phyloP scores from a whole-genome alignment of 805 yeast genomes.

The Schwanniomyces vanrijiae region DNA sequence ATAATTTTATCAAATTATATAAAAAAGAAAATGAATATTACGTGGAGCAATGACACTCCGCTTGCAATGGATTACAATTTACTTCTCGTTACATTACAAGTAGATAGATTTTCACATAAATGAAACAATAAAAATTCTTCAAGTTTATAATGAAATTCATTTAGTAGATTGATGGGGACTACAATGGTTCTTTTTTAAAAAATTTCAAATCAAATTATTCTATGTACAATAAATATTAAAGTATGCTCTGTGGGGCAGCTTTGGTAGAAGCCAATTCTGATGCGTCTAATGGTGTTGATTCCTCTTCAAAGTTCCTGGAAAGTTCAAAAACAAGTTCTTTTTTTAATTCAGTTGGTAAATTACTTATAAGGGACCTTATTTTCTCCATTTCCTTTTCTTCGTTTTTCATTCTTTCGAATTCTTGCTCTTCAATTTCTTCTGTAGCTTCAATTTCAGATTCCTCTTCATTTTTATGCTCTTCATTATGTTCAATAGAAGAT shows the following conservation, averaged over 20 bases:
- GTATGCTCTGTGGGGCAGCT: neutral
- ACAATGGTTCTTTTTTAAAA: neutral
- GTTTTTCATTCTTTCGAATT: slow-evolving; percentile 13
- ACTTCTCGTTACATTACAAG: neutral
- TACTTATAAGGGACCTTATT: slow-evolving; percentile 33
- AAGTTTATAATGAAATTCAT: neutral
- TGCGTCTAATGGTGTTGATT: neutral
- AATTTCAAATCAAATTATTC: neutral
- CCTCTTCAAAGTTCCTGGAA: slow-evolving; percentile 8
- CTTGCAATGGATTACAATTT: neutral
- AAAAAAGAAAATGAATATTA: slow-evolving; percentile 1
- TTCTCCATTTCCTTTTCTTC: slow-evolving; percentile 19
- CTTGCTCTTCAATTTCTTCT: slow-evolving; percentile 16
- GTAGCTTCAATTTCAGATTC: slow-evolving; percentile 27
- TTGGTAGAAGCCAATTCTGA: neutral
- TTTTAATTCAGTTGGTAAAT: slow-evolving; percentile 34
- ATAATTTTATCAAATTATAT: neutral
- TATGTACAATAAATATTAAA: slow-evolving; percentile 1
- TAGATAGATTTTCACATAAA: neutral
- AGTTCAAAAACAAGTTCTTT: slow-evolving; percentile 28
- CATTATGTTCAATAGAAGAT: slow-evolving; percentile 17
- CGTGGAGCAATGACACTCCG: neutral
- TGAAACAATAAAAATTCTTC: neutral
- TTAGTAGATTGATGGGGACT: neutral
- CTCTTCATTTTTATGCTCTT: slow-evolving; percentile 18